phyloP scores from a whole-genome alignment of 2,329 filamentous ascomycete genomes.

The Corynespora cassiicola region DNA sequence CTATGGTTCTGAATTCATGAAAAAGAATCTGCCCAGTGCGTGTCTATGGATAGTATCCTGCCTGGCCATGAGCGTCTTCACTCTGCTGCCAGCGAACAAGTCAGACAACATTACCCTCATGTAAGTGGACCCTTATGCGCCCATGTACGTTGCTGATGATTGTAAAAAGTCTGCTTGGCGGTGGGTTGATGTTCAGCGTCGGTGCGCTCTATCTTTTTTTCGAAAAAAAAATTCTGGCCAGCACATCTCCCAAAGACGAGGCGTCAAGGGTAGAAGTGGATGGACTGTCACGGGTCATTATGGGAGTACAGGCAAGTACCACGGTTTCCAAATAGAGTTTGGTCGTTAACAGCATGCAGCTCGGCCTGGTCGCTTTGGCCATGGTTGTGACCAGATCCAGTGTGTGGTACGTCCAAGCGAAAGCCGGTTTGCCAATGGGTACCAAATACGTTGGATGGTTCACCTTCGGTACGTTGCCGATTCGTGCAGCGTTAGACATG shows the following conservation, averaged over 20 bases:
- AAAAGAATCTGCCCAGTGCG: constrained; percentile 67
- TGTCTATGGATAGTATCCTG: constrained; percentile 79
- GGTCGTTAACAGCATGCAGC: constrained; percentile 44
- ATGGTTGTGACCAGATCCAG: constrained; percentile 89
- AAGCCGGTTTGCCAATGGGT: constrained; percentile 81
- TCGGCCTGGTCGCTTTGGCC: constrained; percentile 80
- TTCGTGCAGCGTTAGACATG: constrained; percentile 1
- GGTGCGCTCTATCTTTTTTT: constrained; percentile 82
- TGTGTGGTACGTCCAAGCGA: constrained; percentile 82
- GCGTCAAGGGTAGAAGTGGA: constrained; percentile 44
- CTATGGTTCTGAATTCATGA: constrained; percentile 77
- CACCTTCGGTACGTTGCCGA: constrained; percentile 69
- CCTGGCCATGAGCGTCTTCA: constrained; percentile 86
- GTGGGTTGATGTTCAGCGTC: constrained; percentile 75
- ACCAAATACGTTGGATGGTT: constrained; percentile 89
- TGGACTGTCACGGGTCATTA: constrained; percentile 62
- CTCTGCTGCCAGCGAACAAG: constrained; percentile 86
- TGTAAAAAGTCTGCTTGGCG: constrained; percentile 71
- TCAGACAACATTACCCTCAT: constrained; percentile 77
- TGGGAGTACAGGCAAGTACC: constrained; percentile 68
- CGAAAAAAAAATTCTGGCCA: constrained; percentile 67
- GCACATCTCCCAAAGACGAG: constrained; percentile 43
- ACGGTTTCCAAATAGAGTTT: not conserved
- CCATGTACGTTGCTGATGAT: too few relatives aligned
- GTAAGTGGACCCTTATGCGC: too few relatives aligned